Base-by-base conservation (phyloP, 2,329 filamentous ascomycete species). In the Clarireedia paspali region DNA sequence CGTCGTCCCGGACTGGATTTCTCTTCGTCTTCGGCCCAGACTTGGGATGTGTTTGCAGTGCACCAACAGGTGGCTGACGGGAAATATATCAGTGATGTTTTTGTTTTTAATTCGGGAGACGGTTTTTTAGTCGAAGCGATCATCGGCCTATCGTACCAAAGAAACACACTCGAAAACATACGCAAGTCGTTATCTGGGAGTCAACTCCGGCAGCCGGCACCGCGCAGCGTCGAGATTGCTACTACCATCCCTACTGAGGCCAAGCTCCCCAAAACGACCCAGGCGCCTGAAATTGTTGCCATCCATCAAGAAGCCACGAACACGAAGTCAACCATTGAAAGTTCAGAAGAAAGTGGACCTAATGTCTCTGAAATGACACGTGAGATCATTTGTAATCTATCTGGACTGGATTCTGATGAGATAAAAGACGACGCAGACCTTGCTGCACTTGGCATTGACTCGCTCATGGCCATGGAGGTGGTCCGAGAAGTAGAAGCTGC, bases 371-470 rank as follows among this genome's bases (percentile, higher is more conserved):
- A 42, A 6, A 47, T 44, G 17, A 39, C 46, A 2, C 17, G 39
- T 14, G 44, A 50, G 23, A 44, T 58, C 17, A 45, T 58, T 17
- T 30, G 17, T 9, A 47, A 56, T 20, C 34, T 59, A 9, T 53
- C 53, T 24, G 57, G 53, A 14, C 10, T 74, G 5, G 71, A 73
- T 23, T 26, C 62, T 0, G 55, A 64, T 4, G 72, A 75, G 27
- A 71, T 77, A 15, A 66, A 68, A 30, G 52, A 62, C 26, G 68
- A 72, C 17, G 63, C 63, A 6, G 59, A 68, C 15, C 66, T 78
- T n/a, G 69, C 67, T 6, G 73, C 77, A 40, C 55, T 77, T 2
- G 76, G 76, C 1, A 76, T 79, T 34, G 76, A 79, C 62, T 79
- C 76, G 0, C 67, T 79, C 0, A 74, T 77, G 70, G 73, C 42